These are phyloP conservation scores for Aspergillus pseudotamarii DNA, from an alignment of 2,329 filamentous ascomycete species.

Conservation along the genomic window DNA sequence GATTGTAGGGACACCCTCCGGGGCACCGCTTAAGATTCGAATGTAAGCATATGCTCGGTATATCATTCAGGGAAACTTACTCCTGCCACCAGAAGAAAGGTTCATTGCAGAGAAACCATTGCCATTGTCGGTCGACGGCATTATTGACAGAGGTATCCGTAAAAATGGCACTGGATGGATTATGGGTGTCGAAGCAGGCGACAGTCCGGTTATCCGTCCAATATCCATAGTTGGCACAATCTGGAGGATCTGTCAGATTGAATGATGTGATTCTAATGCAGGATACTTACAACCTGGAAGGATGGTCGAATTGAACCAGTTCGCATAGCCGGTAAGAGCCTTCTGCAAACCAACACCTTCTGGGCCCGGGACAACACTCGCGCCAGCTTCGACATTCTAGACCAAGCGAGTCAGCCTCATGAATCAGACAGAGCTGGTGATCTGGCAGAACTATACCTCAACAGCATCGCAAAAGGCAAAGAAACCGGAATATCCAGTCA, in stretches of 20 bases:
- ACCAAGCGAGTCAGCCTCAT: slow-evolving; percentile 21
- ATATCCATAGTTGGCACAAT: slow-evolving; percentile 54
- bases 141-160: slow-evolving; percentile 55
- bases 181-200: slow-evolving; percentile 59
- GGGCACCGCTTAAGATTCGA: slow-evolving; percentile 44
- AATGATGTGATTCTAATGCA: neutral
- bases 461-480: neutral
- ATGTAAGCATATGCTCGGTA: neutral
- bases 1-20: slow-evolving; percentile 47
- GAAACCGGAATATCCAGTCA: slow-evolving; percentile 50
- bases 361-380: slow-evolving; percentile 34
- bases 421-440: neutral
- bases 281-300: slow-evolving; percentile 44
- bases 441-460: neutral
- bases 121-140: slow-evolving; percentile 56
- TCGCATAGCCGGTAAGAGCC: slow-evolving; percentile 58
- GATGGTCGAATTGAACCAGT: slow-evolving; percentile 52
- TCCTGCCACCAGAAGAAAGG: slow-evolving; percentile 63
- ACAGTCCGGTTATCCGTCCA: slow-evolving; percentile 47
- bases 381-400: slow-evolving; percentile 37
- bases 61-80: slow-evolving; percentile 29
- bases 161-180: slow-evolving; percentile 53
- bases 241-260: slow-evolving; percentile 27
- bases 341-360: slow-evolving; percentile 58
- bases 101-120: slow-evolving; percentile 66